Evolutionary conservation across 306 rosid species (phyloP).

Genomic region (Cercis canadensis): DNA sequence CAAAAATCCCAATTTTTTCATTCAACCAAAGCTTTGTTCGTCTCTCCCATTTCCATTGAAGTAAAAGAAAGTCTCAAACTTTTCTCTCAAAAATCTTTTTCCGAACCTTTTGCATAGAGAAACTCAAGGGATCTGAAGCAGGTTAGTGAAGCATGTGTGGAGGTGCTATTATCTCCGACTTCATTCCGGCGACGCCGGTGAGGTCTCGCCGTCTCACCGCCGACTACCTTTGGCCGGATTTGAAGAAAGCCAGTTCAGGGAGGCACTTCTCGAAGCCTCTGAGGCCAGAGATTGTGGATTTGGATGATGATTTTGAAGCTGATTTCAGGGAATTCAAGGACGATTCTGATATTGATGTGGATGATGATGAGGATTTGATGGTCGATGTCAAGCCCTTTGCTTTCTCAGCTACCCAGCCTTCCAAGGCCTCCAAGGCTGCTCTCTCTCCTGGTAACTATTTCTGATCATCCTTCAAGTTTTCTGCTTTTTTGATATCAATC

Average conservation of each 20-base stretch:
- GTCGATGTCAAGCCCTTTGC: conserved; percentile 56
- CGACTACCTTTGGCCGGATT: conserved; percentile 72
- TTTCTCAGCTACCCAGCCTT: conserved; percentile 45
- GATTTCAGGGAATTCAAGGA: conserved; percentile 86
- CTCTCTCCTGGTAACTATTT: conserved; percentile 54
- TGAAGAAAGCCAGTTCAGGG: conserved; percentile 49
- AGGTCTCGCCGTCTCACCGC: conserved; percentile 60
- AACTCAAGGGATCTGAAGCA: conserved; percentile 7
- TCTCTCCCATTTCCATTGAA: conserved; percentile 9
- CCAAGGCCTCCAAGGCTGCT: conserved; percentile 31
- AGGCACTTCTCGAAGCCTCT: conserved; percentile 47
- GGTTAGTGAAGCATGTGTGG: conserved; percentile 68
- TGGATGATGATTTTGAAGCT: conserved; percentile 85
- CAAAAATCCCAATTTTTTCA: not conserved
- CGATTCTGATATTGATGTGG: conserved; percentile 72
- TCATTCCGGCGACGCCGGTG: conserved; percentile 55
- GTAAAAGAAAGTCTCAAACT: conserved; percentile 26
- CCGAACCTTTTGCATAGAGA: not conserved
- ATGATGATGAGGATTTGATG: conserved; percentile 50
- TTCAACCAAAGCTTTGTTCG: conserved; percentile 13
- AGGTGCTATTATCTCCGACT: conserved; percentile 94
- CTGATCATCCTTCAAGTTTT: not conserved
- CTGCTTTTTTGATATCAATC: not conserved
- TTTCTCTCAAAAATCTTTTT: not conserved
- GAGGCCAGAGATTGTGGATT: conserved; percentile 41